These are phyloP conservation scores for Sicyos baderoa DNA, from an alignment of 306 rosid genomes.

Conservation along the genomic window DNA sequence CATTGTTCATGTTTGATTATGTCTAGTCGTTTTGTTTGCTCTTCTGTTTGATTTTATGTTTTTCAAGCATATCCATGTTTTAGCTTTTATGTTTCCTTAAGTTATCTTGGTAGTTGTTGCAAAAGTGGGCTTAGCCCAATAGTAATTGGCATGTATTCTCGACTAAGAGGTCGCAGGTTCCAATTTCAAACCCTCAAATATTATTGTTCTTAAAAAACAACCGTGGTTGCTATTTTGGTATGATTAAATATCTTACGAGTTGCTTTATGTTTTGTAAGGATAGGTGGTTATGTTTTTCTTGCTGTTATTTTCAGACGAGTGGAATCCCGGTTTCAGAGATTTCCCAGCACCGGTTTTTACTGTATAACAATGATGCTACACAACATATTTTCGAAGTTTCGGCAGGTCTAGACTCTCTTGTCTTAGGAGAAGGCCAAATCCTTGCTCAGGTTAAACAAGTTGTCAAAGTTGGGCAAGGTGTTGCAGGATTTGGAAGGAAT, in stretches of 20 bases:
- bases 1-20: background rate
- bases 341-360: constrained; percentile 70
- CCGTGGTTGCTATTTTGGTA: background rate
- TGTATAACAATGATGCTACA: constrained; percentile 81
- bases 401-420: constrained; percentile 96
- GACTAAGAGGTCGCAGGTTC: too few species aligned
- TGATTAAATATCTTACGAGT: background rate
- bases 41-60: too few species aligned
- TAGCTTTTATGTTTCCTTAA: background rate
- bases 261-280: background rate
- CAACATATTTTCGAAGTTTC: constrained; percentile 89
- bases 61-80: too few species aligned
- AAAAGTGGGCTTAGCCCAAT: too few species aligned
- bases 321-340: constrained; percentile 84
- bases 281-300: background rate
- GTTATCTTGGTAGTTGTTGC: too few species aligned
- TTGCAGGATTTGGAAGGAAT: constrained; percentile 87
- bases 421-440: constrained; percentile 98
- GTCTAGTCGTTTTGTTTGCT: background rate
- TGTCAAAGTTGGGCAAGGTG: constrained; percentile 96
- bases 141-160: too few species aligned
- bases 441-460: constrained; percentile 99
- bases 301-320: constrained; percentile 58
- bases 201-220: too few species aligned
- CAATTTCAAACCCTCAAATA: too few species aligned